These are phyloP conservation scores for Xylaria polymorpha DNA, from an alignment of 2,329 filamentous ascomycete genomes.

Conservation along the genomic window DNA sequence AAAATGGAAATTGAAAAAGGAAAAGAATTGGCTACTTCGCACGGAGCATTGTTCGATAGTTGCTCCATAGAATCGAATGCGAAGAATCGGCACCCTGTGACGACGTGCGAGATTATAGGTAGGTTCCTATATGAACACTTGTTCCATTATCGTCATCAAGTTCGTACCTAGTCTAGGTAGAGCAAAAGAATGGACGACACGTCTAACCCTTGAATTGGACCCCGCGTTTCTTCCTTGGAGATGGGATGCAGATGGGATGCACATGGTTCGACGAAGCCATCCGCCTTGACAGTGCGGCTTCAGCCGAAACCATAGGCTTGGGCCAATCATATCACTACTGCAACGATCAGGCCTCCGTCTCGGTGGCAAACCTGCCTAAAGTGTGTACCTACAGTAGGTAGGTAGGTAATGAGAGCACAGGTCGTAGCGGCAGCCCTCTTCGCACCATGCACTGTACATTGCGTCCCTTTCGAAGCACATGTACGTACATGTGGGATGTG, in stretches of 20 bases:
- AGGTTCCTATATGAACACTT: not conserved
- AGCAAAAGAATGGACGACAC: constrained; percentile 10
- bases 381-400: not conserved
- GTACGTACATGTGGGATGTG: constrained; percentile 7
- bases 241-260: not conserved
- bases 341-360: not conserved
- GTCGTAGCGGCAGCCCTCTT: not conserved
- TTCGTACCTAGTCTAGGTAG: not conserved
- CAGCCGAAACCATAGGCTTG: constrained; percentile 9
- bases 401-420: no score
- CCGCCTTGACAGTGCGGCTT: constrained; percentile 33
- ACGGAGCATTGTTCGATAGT: not conserved
- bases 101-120: not conserved
- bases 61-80: not conserved
- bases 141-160: not conserved
- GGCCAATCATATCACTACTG: constrained; percentile 8
- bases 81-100: constrained; percentile 1
- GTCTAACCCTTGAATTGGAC: constrained; percentile 22
- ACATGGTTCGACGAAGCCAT: constrained; percentile 8
- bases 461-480: constrained; percentile 16
- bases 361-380: not conserved
- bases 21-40: constrained; percentile 3
- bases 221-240: constrained; percentile 25
- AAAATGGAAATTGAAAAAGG: not conserved
- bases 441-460: not conserved